Percentiles rank a stretch among this genome's conserved stretches.
Conservation (phyloP, 148 eudicot genomes). For the Dianthus caryophyllus region DNA sequence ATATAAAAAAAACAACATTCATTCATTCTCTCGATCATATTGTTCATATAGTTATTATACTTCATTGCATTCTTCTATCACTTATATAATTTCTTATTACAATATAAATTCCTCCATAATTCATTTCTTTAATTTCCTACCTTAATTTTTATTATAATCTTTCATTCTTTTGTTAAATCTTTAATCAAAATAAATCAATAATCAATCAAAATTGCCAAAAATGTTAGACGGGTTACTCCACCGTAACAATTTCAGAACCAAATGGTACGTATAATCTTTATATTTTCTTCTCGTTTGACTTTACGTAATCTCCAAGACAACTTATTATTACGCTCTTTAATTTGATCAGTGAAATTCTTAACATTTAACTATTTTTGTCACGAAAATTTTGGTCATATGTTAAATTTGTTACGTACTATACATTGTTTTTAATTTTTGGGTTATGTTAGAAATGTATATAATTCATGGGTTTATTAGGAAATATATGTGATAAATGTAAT, state of each 20-base stretch:
- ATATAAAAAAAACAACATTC: background rate
- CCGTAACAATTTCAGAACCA: conserved; percentile 56
- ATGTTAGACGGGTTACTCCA: conserved; percentile 53
- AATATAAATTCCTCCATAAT: too few species aligned
- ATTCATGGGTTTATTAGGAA: too few species aligned
- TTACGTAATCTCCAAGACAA: background rate
- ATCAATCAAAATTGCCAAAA: background rate
- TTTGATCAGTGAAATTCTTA: too few species aligned
- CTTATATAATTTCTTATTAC: too few species aligned
- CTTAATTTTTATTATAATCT: background rate
- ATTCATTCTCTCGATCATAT: background rate
- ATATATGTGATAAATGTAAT: too few species aligned
- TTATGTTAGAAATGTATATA: too few species aligned
- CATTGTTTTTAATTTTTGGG: too few species aligned
- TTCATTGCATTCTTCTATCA: background rate
- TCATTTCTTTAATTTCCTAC: background rate
- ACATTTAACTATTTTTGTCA: too few species aligned
- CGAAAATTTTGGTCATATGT: too few species aligned
- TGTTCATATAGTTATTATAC: background rate
- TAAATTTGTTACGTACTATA: too few species aligned
- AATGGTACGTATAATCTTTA: conserved; percentile 38
- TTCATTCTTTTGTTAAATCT: background rate
- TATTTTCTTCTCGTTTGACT: background rate
- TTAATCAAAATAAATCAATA: background rate
- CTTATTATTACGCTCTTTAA: too few species aligned